Base-by-base conservation (phyloP, 2,329 filamentous ascomycete species). In the Pseudogymnoascus sp. region DNA sequence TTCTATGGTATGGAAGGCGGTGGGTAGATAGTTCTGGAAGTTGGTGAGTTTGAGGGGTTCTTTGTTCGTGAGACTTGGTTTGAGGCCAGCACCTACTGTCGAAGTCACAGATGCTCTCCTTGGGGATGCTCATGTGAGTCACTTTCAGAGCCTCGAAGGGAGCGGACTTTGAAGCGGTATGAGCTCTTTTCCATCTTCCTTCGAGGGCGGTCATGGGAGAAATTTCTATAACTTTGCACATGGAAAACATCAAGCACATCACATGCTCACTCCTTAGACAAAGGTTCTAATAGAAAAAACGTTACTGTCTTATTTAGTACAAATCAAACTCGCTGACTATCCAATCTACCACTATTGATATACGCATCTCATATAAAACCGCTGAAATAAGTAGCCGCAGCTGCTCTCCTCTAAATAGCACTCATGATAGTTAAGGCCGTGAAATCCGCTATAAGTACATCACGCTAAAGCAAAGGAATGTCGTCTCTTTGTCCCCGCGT, bases 31-130 rank as follows among this genome's bases (percentile, higher is more conserved):
- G 3, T 56, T 56, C 50, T 56, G 23, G 50, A 56, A 21, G 10
- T 18, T 56, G 28, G 16, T 16, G 44, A 53, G 44, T 31, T 11
- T 28, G 1, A 16, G 37, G 10, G 28, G 50, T 33, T 56, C 50
- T 56, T 56, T 56, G 50, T 56, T 56, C 18, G n/a, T 33, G 50
- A 56, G 28, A 56, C 50, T 56, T 18, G n/a, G 28, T 56, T 33
- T 33, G 25, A 33, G n/a, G 11, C 12, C n/a, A 33, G 28, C 10
- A 5, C 3, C 2, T n/a, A n/a, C 11, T 33, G 28, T 56, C 6
- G 25, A 56, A 33, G 50, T 56, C 50, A 56, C 5, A 56, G 50
- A 10, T 5, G 25, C 25, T 18, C 6, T 56, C 16, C 16, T 14
- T 5, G 16, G 12, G 50, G 3, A 4, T 14, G 50, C 21, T 18